A percentile compares a stretch with the other conserved stretches of the same genome.
Evolutionary conservation across 495 filamentous ascomycete species (phyloP).

Genomic region (Penicillium paradoxum): DNA sequence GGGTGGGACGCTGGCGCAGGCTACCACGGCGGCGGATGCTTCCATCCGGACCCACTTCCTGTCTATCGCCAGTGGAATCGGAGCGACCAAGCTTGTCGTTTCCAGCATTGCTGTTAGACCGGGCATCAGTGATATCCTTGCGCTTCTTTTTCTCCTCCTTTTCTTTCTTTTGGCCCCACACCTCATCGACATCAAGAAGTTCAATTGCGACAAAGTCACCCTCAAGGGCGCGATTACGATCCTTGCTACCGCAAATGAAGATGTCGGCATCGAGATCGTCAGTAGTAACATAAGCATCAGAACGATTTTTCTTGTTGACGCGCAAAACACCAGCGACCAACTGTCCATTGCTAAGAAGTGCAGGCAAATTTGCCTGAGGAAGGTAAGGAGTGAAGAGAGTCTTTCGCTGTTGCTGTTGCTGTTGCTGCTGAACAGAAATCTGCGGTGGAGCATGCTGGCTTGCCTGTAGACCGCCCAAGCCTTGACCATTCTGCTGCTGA

Average conservation of each 20-base stretch:
- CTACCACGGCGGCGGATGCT: slow-evolving; percentile 89
- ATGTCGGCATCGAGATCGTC: slow-evolving; percentile 96
- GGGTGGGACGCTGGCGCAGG: slow-evolving; percentile 90
- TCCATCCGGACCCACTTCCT: slow-evolving; percentile 63
- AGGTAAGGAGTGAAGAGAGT: slow-evolving; percentile 98
- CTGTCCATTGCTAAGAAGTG: slow-evolving; percentile 84
- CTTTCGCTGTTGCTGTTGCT: slow-evolving; percentile 82
- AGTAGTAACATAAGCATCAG: slow-evolving; percentile 94
- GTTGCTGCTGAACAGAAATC: slow-evolving; percentile 50
- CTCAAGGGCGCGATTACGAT: slow-evolving; percentile 91
- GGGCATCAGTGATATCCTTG: slow-evolving; percentile 93
- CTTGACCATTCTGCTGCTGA: slow-evolving; percentile 78
- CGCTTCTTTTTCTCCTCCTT: slow-evolving; percentile 99
- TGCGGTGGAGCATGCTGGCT: slow-evolving; percentile 73
- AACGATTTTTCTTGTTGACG: slow-evolving; percentile 99
- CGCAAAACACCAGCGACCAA: slow-evolving; percentile 94
- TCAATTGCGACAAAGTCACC: slow-evolving; percentile 95
- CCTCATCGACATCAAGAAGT: slow-evolving; percentile 95
- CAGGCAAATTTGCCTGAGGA: slow-evolving; percentile 90
- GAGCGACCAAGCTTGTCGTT: slow-evolving; percentile 60
- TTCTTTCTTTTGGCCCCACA: slow-evolving; percentile 97
- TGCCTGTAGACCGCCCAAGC: slow-evolving; percentile 58
- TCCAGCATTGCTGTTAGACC: slow-evolving; percentile 65
- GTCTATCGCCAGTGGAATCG: slow-evolving; percentile 59
- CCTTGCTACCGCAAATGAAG: slow-evolving; percentile 98